Evolutionary conservation across 169 alveolate species (phyloP), one percentile per base, ranked within the genome.

Genomic region (Plasmodium billcollinsi): DNA sequence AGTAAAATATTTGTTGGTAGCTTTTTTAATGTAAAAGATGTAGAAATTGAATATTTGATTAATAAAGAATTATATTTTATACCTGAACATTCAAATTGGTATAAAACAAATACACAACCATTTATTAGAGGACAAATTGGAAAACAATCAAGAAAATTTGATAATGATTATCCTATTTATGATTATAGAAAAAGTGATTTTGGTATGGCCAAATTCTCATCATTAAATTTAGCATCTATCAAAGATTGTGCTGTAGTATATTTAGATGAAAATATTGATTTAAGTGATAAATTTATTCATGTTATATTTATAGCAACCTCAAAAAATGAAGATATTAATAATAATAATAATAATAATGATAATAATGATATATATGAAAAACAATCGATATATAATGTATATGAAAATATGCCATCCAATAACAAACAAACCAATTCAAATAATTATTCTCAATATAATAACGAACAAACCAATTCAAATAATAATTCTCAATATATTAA

Each of bases 141-240:
- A 20, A 88, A 89, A 71, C 91, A 93, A 11, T 83, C 93, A 1
- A 85, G 95, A 59, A 93, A 93, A 88, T 93, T 74, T 58, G 95
- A 93, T 62, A 89, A 78, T 69, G 94, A 89, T 73, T 88, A 74
- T 52, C 88, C 95, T 20, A 89, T 93, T 47, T 93, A 89, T 78
- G 95, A 93, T 78, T 93, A 93, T 63, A 85, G 95, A 65, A 93
- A 93, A 65, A 67, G 92, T 33, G 95, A 93, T 56, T 93, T 93
- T 80, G 95, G 95, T 12, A 93, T 93, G 95, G 95, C 95, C 43
- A 93, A 93, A 88, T 73, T 93, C 54, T 88, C 95, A 15, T 72
- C 95, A 20, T 73, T 93, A 76, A 93, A 93, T 69, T 86, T 88
- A 29, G 95, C 95, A 21, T 72, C 93, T 58, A 89, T 93, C 72